Evolutionary conservation across 208 protist species (phyloP).

Genomic region (Phytomonas sp.): DNA sequence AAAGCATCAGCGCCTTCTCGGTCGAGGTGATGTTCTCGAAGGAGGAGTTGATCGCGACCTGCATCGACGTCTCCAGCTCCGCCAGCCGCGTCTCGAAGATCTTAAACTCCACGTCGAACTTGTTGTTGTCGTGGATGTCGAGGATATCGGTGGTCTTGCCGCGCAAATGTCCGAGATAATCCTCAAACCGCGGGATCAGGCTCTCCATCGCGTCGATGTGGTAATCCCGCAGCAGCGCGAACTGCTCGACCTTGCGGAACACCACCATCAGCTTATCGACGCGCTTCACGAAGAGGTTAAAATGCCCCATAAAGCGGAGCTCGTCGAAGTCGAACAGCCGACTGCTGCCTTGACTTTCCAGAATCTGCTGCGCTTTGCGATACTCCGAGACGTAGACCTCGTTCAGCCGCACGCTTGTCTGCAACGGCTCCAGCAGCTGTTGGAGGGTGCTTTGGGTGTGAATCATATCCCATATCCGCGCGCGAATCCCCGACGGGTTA

Average conservation of each 20-base stretch:
- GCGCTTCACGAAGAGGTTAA: slow-evolving; percentile 96
- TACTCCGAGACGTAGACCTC: slow-evolving; percentile 92
- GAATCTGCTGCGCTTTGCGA: slow-evolving; percentile 81
- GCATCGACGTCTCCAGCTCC: slow-evolving; percentile 93
- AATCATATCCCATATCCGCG: slow-evolving; percentile 91
- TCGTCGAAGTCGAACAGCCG: slow-evolving; percentile 93
- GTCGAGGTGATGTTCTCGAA: slow-evolving; percentile 95
- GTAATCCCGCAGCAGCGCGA: slow-evolving; percentile 89
- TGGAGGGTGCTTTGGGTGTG: slow-evolving; percentile 59
- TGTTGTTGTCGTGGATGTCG: slow-evolving; percentile 91
- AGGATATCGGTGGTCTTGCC: slow-evolving; percentile 93
- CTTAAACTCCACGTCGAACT: slow-evolving; percentile 95
- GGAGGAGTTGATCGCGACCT: slow-evolving; percentile 92
- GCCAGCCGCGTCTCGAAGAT: slow-evolving; percentile 91
- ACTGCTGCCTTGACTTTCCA: slow-evolving; percentile 41
- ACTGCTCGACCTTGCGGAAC: slow-evolving; percentile 95
- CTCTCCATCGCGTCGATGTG: slow-evolving; percentile 93
- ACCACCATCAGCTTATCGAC: slow-evolving; percentile 96
- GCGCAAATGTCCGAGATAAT: slow-evolving; percentile 87
- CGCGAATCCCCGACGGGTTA: slow-evolving; percentile 74
- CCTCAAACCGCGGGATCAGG: slow-evolving; percentile 89
- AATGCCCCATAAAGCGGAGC: slow-evolving; percentile 94
- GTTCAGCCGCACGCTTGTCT: slow-evolving; percentile 88
- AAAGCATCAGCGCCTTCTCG: slow-evolving; percentile 87
- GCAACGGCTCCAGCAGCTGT: slow-evolving; percentile 73